Evolutionary conservation across 2,329 filamentous ascomycete genomes (phyloP), one percentile per base, ranked within the genome.

Genomic region (Aspergillus sergii): DNA sequence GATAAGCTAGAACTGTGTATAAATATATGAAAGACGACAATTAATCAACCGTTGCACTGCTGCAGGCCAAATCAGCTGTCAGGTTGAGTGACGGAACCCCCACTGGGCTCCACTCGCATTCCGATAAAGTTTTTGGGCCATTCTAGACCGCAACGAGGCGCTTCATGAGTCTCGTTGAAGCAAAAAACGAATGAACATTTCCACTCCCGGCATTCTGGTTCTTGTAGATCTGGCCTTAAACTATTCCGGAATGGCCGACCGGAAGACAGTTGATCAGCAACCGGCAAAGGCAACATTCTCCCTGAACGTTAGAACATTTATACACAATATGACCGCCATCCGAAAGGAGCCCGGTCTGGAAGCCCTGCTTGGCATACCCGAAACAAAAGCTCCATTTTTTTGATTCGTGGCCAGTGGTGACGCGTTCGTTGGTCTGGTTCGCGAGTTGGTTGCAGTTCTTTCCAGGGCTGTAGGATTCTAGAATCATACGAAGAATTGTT

Each of bases 81-180:
- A 23, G 21, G 45, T 48, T 12, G 23, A 48, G 11, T 28, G 23
- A 8, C 19, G 28, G 14, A 26, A 26, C 12, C 46, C 26, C 48
- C 48, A 51, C 34, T 23, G 51, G 51, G 14, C 56, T 45, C 56
- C 56, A 58, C 56, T 30, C 34, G 10, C 19, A 14, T 30, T 21
- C 56, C 56, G 56, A 58, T 58, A 58, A 58, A 58, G 43, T 55
- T 58, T 58, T 58, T 48, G 34, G 56, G 56, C 56, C 56, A 58
- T 58, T 50, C 56, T 58, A 55, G 51, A 55, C 51, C 51, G n/a
- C 51, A 23, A 36, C 45, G 21, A 36, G 34, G 34, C 34, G 14
- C 34, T 36, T 36, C 12, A 16, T 16, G 34, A 43, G 28, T 30
- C 39, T 34, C 39, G 39, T 41, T 41, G 16, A 9, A 19, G 16